Evolutionary conservation across 495 filamentous ascomycete species (phyloP).

Genomic region (Aspergillus heteromorphus): DNA sequence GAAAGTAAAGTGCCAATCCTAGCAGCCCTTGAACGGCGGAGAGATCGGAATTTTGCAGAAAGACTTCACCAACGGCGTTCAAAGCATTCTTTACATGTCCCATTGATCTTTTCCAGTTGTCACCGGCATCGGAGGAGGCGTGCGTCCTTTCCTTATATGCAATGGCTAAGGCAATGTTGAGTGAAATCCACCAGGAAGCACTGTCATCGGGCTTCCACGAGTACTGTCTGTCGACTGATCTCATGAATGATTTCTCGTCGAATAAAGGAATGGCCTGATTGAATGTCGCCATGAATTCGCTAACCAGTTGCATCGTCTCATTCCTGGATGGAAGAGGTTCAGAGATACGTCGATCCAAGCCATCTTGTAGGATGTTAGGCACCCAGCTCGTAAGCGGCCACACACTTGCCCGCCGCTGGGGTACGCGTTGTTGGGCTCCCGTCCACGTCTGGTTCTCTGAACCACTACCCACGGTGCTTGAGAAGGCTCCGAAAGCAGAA

Average conservation of each 20-base stretch:
- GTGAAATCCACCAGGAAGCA: conserved; percentile 17
- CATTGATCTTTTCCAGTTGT: conserved; percentile 13
- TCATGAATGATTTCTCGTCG: conserved; percentile 1
- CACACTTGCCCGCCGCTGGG: background rate
- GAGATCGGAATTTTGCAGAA: conserved; percentile 15
- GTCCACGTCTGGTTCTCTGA: background rate
- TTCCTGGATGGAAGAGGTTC: conserved; percentile 8
- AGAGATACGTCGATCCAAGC: background rate
- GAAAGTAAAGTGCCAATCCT: conserved; percentile 19
- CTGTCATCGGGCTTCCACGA: conserved; percentile 19
- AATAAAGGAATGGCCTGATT: conserved; percentile 14
- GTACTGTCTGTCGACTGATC: conserved; percentile 12
- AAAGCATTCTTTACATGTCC: conserved; percentile 18
- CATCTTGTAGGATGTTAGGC: background rate
- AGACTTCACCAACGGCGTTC: conserved; percentile 14
- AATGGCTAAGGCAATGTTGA: conserved; percentile 20
- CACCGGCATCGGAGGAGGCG: background rate
- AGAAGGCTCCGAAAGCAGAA: background rate
- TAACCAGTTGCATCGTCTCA: conserved; percentile 7
- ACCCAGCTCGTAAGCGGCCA: background rate
- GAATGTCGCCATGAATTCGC: conserved; percentile 11
- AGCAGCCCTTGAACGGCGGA: conserved; percentile 17
- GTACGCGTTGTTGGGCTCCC: background rate
- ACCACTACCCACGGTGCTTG: background rate
- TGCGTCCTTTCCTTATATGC: conserved; percentile 17